Percentiles rank a stretch among this genome's conserved stretches.
Evolutionary conservation across 1,139 yeast genomes (phyloP).

Genomic region (Pichia inconspicua): DNA sequence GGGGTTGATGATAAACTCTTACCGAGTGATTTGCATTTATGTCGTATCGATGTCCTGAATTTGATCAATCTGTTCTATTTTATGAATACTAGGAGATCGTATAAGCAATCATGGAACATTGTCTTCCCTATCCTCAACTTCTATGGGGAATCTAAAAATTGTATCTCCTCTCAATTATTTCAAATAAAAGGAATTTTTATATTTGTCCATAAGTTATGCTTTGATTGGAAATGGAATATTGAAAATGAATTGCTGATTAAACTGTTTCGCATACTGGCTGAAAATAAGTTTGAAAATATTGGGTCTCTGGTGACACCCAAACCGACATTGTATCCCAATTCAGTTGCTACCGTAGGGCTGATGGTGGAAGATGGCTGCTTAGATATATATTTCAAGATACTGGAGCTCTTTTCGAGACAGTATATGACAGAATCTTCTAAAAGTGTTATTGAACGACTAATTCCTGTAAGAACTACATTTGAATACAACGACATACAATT

Average conservation of each 20-base stretch:
- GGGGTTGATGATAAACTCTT: conserved; percentile 23
- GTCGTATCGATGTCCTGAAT: conserved; percentile 10
- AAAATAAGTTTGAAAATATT: conserved; percentile 23
- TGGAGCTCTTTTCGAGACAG: conserved; percentile 18
- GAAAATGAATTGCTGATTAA: conserved; percentile 24
- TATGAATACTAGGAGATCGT: conserved; percentile 16
- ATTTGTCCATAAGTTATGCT: conserved; percentile 17
- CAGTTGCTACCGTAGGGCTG: conserved; percentile 12
- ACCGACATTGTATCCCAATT: conserved; percentile 13
- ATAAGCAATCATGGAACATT: conserved; percentile 25
- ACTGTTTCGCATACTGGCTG: conserved; percentile 24
- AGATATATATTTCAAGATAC: conserved; percentile 25
- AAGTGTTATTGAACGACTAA: conserved; percentile 25
- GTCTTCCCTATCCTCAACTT: conserved; percentile 11
- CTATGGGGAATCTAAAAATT: conserved; percentile 4
- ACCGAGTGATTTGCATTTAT: conserved; percentile 8
- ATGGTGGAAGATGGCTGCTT: conserved; percentile 22
- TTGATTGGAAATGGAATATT: conserved; percentile 23
- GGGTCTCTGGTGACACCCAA: conserved; percentile 11
- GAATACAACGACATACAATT: conserved; percentile 20
- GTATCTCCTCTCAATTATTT: too few species aligned
- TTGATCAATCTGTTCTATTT: conserved; percentile 22
- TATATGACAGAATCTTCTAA: conserved; percentile 12
- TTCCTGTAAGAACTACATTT: conserved; percentile 26
- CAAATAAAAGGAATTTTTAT: conserved; percentile 13